Evolutionary conservation across 106 monocot species (phyloP).

Genomic region (Amphibolis antarctica): DNA sequence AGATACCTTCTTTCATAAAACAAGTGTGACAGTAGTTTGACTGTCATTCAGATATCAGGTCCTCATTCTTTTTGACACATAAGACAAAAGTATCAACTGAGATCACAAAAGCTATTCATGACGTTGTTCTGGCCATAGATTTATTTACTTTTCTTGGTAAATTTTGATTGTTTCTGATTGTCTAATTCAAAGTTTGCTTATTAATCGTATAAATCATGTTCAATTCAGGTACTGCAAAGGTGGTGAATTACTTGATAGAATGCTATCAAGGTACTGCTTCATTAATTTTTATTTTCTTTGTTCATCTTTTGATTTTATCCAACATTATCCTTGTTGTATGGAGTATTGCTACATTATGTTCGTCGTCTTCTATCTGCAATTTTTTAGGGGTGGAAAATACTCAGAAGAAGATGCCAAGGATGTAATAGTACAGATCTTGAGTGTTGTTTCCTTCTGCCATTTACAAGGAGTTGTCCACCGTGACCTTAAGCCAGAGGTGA

Average conservation of each 20-base stretch:
- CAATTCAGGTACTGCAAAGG: slow-evolving; percentile 83
- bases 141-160: background rate
- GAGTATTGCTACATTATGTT: slow-evolving; percentile 33
- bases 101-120: background rate
- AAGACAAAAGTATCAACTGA: no score
- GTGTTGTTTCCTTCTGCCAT: slow-evolving; percentile 65
- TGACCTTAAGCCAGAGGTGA: slow-evolving; percentile 89
- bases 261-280: slow-evolving; percentile 59
- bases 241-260: slow-evolving; percentile 86
- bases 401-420: slow-evolving; percentile 71
- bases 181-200: background rate
- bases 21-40: no score
- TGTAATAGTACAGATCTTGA: slow-evolving; percentile 65
- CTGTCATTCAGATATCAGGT: no score
- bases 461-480: slow-evolving; percentile 80
- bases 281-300: background rate
- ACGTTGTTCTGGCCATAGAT: background rate
- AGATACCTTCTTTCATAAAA: no score
- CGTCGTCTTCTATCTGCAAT: background rate
- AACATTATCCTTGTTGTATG: slow-evolving; percentile 33
- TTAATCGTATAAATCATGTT: background rate
- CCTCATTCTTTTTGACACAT: no score
- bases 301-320: background rate
- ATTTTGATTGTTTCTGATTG: background rate
- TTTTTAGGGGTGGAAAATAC: slow-evolving; percentile 73